Conservation (phyloP, 768 basidiomycete species). For the Mrakia frigida region DNA sequence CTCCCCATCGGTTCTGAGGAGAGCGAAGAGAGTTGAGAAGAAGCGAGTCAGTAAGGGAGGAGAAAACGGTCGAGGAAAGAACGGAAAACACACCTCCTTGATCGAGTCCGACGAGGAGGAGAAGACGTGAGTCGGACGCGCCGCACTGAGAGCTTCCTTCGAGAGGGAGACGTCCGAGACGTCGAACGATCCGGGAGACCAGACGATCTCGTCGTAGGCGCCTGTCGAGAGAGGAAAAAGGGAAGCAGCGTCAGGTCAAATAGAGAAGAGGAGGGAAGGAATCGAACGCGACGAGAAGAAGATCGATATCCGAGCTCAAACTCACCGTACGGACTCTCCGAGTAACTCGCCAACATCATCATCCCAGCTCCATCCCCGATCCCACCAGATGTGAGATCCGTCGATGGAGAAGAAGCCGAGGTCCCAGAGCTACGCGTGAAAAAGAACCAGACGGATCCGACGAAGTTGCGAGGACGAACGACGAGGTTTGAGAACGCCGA, state of each 20-base stretch:
- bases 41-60: not conserved
- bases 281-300: not conserved
- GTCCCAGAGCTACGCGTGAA: not conserved
- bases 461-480: not conserved
- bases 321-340: not conserved
- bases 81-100: not conserved
- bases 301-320: not conserved
- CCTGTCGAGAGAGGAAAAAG: not conserved
- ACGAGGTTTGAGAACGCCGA: not conserved
- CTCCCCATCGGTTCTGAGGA: not conserved
- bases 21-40: not conserved
- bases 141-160: not conserved
- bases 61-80: not conserved
- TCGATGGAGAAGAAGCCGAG: not conserved
- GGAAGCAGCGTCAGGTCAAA: not conserved
- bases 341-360: not conserved
- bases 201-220: not conserved
- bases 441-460: constrained; percentile 1
- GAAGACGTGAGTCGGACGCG: not conserved
- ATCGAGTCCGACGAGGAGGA: not conserved
- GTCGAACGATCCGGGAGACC: not conserved
- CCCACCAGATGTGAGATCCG: not conserved
- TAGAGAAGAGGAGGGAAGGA: not conserved
- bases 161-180: not conserved
- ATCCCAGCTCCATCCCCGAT: not conserved